phyloP scores from a whole-genome alignment of 495 filamentous ascomycete genomes.

The Talaromyces thailandensis region DNA sequence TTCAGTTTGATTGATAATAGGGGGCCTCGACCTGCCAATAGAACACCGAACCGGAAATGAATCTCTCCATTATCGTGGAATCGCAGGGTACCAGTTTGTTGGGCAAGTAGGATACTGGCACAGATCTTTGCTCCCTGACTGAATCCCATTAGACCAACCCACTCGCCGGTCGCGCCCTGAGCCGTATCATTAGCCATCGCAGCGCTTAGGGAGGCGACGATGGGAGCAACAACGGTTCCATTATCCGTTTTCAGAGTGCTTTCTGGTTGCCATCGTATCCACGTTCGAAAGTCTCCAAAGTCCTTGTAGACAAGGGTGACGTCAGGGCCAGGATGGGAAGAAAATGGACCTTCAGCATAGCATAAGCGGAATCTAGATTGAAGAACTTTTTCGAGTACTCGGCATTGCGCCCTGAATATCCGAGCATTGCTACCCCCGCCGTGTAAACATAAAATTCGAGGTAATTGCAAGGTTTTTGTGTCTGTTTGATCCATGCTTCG shows the following conservation, averaged over 20 bases:
- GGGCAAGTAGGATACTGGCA: conserved; percentile 37
- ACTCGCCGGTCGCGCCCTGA: conserved; percentile 28
- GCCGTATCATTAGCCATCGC: not conserved
- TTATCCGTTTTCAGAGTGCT: not conserved
- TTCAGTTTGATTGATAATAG: conserved; percentile 11
- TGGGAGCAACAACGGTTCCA: not conserved
- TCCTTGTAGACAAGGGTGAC: not conserved
- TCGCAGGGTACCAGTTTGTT: too few species aligned
- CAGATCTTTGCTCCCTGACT: conserved; percentile 54
- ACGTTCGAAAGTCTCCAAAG: not conserved
- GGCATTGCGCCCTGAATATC: not conserved
- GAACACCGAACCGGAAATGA: conserved; percentile 41
- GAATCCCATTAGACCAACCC: conserved; percentile 49
- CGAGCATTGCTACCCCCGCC: not conserved
- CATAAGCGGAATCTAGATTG: not conserved
- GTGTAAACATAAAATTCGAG: not conserved
- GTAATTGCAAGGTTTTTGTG: not conserved
- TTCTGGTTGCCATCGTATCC: not conserved
- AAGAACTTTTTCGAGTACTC: not conserved
- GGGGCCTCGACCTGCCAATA: conserved; percentile 49
- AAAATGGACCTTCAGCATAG: not conserved
- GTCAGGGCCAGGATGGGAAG: not conserved
- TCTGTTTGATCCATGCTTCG: too few species aligned
- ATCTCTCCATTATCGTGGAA: too few species aligned
- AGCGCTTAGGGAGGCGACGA: not conserved